Percentiles rank a stretch among this genome's conserved stretches.
phyloP scores from a whole-genome alignment of 768 basidiomycete genomes.

The Phylloporus arenicola region DNA sequence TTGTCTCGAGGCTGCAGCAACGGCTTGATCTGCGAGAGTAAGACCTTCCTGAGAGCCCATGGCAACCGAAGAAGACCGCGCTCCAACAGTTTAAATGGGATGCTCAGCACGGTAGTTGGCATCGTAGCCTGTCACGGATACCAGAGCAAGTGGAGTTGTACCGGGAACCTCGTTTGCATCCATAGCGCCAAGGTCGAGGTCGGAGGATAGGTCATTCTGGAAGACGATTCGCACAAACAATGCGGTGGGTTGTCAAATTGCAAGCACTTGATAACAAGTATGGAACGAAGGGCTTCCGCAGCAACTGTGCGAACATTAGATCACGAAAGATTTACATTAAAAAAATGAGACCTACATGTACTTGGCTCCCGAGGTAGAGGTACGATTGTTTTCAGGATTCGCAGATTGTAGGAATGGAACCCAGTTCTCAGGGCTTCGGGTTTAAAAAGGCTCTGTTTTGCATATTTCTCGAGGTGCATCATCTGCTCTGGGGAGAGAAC shows the following conservation, averaged over 20 bases:
- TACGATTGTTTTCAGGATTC: conserved; percentile 60
- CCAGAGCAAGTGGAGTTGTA: conserved; percentile 78
- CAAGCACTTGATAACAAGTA: conserved; percentile 84
- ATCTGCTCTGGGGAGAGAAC: conserved; percentile 65
- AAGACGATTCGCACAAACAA: conserved; percentile 74
- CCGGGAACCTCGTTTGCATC: conserved; percentile 76
- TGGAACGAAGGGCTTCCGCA: conserved; percentile 65
- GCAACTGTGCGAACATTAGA: conserved; percentile 44
- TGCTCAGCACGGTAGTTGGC: conserved; percentile 96
- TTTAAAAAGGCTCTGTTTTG: conserved; percentile 72
- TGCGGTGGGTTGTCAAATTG: conserved; percentile 87
- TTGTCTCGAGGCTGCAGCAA: conserved; percentile 84
- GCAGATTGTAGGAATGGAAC: conserved; percentile 58
- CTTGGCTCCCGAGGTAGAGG: conserved; percentile 77
- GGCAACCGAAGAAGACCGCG: conserved; percentile 83
- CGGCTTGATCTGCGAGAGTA: conserved; percentile 91
- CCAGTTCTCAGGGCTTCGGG: conserved; percentile 69
- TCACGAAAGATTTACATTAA: not conserved
- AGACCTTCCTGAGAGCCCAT: conserved; percentile 99
- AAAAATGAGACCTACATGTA: conserved; percentile 53
- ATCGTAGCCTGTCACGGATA: conserved; percentile 95
- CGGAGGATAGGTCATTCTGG: conserved; percentile 72
- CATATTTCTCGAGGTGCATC: conserved; percentile 62
- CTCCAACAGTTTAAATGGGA: conserved; percentile 69
- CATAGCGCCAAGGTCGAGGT: conserved; percentile 71